Evolutionary conservation across 2,329 filamentous ascomycete species (phyloP), one percentile per base, ranked within the genome.

Genomic region (Myriosclerotinia scirpicola): DNA sequence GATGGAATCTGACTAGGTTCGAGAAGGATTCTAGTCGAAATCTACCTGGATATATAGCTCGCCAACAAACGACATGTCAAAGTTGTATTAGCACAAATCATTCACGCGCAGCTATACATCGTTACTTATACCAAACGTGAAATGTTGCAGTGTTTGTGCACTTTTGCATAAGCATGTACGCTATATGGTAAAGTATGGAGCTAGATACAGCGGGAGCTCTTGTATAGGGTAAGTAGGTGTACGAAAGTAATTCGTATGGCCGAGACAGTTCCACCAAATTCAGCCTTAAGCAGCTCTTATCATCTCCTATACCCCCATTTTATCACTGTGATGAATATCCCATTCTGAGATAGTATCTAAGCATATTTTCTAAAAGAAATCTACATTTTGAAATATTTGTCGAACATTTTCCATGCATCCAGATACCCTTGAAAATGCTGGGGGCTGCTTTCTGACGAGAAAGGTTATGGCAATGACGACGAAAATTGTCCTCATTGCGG

Each of bases 221-320:
- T 50, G 30, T 50, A n/a, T 36, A n/a, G 20, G 15, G 30, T 60
- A 17, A 17, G 20, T 38, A 60, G 38, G 34, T 20, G 34, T 50
- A 60, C 58, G 34, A 20, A 50, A 22, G n/a, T 3, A 20, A 20
- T 48, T 38, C 22, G 58, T 50, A 60, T 60, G 12, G 48, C 56
- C 42, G n/a, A 14, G 14, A 22, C 14, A 50, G 44, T 60, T 40
- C 44, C 58, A 50, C 58, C 14, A 50, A 54, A 22, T 26, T 50
- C 44, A 38, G 44, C n/a, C 58, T 50, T 60, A 38, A 26, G 20
- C 34, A 50, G 44, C 44, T 60, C 58, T 60, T 60, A 38, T 60
- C 44, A 60, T 50, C n/a, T 38, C 20, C 30, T 50, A 17, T n/a
- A 26, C 30, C 30, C 30, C 44, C 14, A 11, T 22, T 38, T 40